Conservation (phyloP, 306 rosid genomes). For the Hippophae rhamnoides region DNA sequence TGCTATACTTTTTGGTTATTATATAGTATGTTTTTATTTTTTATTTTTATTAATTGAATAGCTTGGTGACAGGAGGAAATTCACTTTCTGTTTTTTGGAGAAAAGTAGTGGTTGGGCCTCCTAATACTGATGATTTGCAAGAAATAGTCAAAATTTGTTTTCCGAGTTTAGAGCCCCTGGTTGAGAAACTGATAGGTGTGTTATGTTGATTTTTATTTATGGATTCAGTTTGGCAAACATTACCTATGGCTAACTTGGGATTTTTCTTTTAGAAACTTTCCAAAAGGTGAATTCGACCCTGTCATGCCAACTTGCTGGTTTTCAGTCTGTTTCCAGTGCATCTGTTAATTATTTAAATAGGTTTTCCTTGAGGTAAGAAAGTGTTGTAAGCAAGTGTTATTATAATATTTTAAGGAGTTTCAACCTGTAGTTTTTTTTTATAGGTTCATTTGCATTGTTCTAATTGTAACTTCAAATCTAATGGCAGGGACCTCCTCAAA, state of each 20-base stretch:
- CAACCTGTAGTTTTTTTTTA: not conserved
- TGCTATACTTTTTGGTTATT: no score
- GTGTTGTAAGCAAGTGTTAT: slow-evolving; percentile 20
- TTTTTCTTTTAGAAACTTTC: slow-evolving; percentile 55
- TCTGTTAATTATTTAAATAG: slow-evolving; percentile 36
- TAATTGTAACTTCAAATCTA: slow-evolving; percentile 12
- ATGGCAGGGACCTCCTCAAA: slow-evolving; percentile 82
- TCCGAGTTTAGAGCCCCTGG: slow-evolving; percentile 49
- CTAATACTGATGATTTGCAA: slow-evolving; percentile 47
- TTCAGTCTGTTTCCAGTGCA: slow-evolving; percentile 28
- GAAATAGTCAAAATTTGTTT: slow-evolving; percentile 46
- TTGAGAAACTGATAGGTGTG: slow-evolving; percentile 52
- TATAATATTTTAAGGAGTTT: not conserved
- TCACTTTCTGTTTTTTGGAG: slow-evolving; percentile 64
- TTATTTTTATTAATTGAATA: not conserved
- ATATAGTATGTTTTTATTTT: no score
- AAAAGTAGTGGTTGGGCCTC: slow-evolving; percentile 59
- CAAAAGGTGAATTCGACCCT: slow-evolving; percentile 40
- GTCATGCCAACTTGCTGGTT: slow-evolving; percentile 34
- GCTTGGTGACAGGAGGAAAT: slow-evolving; percentile 45
- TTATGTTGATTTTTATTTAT: not conserved
- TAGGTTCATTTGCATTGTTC: not conserved
- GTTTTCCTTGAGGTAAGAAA: slow-evolving; percentile 63
- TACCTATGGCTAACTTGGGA: slow-evolving; percentile 7
- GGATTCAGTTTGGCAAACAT: not conserved